Evolutionary conservation across 495 filamentous ascomycete species (phyloP), one percentile per base, ranked within the genome.

Genomic region (Daldinia bambusicola): DNA sequence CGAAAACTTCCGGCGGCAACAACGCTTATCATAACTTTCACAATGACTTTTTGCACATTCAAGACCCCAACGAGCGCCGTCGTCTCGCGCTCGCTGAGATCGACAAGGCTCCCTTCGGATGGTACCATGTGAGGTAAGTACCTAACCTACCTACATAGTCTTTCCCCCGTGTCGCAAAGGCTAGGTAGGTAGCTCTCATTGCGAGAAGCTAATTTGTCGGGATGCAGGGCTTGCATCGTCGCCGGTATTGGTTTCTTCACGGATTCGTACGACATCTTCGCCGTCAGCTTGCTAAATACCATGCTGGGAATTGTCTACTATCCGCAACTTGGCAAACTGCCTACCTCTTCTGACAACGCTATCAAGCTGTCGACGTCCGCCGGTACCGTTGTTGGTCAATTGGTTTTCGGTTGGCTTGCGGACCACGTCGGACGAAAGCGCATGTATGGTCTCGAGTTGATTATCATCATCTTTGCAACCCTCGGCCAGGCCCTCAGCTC

Each of bases 321-420:
- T 81, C 84, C 77, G 50, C 77, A 76, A 45, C 50, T 69, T 30
- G 87, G 90, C 40, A 66, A 74, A 3, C 90, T 93, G 74, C 89
- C 89, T 26, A 84, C 82, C 57, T 80, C 77, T 64, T 86, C 89
- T 8, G 92, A 95, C 74, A 94, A 91, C 2, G 92, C 91, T 53
- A 93, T 97, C 82, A 97, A 97, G 80, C 89, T 93, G 13, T 87
- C 93, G 7, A 95, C 93, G n/a, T 94, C 91, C 9, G 90, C 87
- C 63, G 93, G 94, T 48, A 96, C 92, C 26, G 92, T 96, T 67
- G 80, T 97, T 66, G 94, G 94, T 48, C 93, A 97, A 80, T 78
- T 97, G 26, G 86, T 86, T 66, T 96, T 97, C 74, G 93, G 93
- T 59, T 89, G 85, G 78, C 82, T 95, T 12, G 93, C 92, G 22